Conservation (phyloP, 768 basidiomycete genomes). For the Xerocomus brunneocitrinus region DNA sequence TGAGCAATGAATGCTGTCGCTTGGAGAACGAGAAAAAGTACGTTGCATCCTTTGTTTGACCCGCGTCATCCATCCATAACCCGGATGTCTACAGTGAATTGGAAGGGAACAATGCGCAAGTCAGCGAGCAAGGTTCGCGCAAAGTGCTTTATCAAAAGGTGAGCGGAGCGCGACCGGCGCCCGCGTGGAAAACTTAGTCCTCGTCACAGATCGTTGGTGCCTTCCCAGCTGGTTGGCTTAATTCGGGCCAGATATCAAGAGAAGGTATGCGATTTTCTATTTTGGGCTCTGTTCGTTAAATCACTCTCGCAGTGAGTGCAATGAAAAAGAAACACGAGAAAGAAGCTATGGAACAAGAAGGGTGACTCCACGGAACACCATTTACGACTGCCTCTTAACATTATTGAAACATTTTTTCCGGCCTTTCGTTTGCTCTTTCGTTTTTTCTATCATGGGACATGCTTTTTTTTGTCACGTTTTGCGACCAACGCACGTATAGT, state of each 20-base stretch:
- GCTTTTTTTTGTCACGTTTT: not conserved
- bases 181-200: not conserved
- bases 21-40: slow-evolving; percentile 63
- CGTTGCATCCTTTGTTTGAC: not conserved
- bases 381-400: slow-evolving; percentile 11
- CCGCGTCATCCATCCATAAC: not conserved
- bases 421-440: not conserved
- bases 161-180: slow-evolving; percentile 3
- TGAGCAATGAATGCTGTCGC: slow-evolving; percentile 81
- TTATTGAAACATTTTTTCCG: slow-evolving; percentile 16
- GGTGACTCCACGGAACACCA: slow-evolving; percentile 8
- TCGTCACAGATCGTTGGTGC: slow-evolving; percentile 60
- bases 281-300: not conserved
- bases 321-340: slow-evolving; percentile 82
- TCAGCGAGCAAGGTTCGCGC: slow-evolving; percentile 77
- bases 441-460: not conserved
- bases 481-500: slow-evolving; percentile 11
- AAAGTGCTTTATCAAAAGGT: slow-evolving; percentile 82
- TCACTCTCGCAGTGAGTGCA: slow-evolving; percentile 55
- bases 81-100: slow-evolving; percentile 36
- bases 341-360: slow-evolving; percentile 61
- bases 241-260: slow-evolving; percentile 79
- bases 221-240: slow-evolving; percentile 83
- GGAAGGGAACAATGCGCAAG: slow-evolving; percentile 64
- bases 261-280: slow-evolving; percentile 54